Conservation (phyloP, 2,329 filamentous ascomycete species). For the Cytospora leucostoma region DNA sequence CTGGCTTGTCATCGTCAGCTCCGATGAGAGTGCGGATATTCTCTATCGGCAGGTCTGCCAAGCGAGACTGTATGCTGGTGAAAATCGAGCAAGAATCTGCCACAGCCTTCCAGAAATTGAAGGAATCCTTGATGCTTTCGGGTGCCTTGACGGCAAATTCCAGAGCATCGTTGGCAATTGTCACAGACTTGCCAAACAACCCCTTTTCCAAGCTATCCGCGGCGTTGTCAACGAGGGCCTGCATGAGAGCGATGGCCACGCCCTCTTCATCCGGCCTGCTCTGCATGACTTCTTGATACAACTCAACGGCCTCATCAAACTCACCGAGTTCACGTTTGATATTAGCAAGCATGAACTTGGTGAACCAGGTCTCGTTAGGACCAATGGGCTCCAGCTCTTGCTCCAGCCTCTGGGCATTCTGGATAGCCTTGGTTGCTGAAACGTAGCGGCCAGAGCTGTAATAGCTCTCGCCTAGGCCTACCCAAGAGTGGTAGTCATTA, state of each 20-base stretch:
- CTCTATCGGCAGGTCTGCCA: constrained; percentile 61
- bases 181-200: constrained; percentile 79
- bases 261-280: constrained; percentile 76
- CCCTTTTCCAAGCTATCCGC: constrained; percentile 78
- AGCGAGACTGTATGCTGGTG: constrained; percentile 71
- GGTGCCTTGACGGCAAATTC: constrained; percentile 65
- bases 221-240: constrained; percentile 82
- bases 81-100: constrained; percentile 88
- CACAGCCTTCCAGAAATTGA: constrained; percentile 94
- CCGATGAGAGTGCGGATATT: constrained; percentile 61
- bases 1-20: constrained; percentile 51
- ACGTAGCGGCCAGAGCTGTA: constrained; percentile 91
- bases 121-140: constrained; percentile 65
- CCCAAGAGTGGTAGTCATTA: constrained; percentile 91
- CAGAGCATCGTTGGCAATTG: constrained; percentile 70
- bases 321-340: constrained; percentile 91
- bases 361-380: constrained; percentile 83
- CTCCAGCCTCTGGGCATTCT: constrained; percentile 79
- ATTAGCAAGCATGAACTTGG: constrained; percentile 94
- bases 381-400: constrained; percentile 45
- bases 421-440: constrained; percentile 88
- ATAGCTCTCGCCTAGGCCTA: constrained; percentile 96
- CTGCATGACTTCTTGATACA: constrained; percentile 73
- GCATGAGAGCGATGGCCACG: constrained; percentile 82
- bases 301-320: constrained; percentile 76